Evolutionary conservation across 2,329 filamentous ascomycete species (phyloP).

Genomic region (Coniosporium tulheliwenetii): DNA sequence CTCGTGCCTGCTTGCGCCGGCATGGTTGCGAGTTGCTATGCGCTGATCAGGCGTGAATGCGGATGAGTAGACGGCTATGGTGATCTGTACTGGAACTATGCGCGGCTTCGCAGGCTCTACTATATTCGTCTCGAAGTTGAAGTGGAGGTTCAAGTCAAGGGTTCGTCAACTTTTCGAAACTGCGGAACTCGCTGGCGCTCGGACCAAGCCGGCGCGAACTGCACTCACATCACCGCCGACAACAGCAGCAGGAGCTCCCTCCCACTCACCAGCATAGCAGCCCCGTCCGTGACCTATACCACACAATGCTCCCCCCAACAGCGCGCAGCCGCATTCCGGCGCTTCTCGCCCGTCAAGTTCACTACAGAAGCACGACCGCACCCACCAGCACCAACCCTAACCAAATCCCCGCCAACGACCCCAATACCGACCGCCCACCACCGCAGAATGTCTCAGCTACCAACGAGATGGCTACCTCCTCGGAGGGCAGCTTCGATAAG

Average conservation of each 20-base stretch:
- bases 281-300: neutral
- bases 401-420: constrained; percentile 48
- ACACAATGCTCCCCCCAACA: neutral
- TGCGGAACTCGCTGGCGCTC: neutral
- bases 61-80: neutral
- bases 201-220: too few species aligned
- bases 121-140: too few species aligned
- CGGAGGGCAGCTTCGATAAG: constrained; percentile 32
- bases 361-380: neutral
- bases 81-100: too few species aligned
- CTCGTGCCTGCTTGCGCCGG: constrained; percentile 33
- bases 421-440: constrained; percentile 31
- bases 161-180: too few species aligned
- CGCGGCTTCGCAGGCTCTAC: too few species aligned
- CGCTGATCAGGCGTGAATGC: neutral
- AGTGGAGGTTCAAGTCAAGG: too few species aligned
- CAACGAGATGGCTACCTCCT: constrained; percentile 41
- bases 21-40: constrained; percentile 3
- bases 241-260: neutral
- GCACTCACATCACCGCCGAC: neutral
- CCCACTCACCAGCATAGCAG: neutral
- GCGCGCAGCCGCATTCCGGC: neutral
- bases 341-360: neutral
- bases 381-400: constrained; percentile 16
- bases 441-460: constrained; percentile 41